Evolutionary conservation across 225 moss, liverwort and hornwort genomes (phyloP).

Genomic region (Ulota crispa): DNA sequence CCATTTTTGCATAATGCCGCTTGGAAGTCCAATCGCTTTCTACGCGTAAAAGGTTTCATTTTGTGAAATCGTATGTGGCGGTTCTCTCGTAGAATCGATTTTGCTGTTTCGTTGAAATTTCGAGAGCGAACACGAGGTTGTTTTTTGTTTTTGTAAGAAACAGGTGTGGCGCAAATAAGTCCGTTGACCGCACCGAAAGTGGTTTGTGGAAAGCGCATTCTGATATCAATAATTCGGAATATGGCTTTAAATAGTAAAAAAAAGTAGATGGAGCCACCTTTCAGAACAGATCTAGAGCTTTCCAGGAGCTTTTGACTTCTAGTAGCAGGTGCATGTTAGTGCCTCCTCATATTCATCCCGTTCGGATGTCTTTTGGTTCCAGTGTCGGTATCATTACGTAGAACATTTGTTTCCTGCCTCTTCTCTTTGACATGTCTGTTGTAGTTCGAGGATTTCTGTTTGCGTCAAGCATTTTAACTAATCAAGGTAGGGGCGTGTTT

Average conservation of each 20-base stretch:
- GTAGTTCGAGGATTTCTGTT: neutral
- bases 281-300: neutral
- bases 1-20: neutral
- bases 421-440: neutral
- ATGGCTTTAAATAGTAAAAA: no score
- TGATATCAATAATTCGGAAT: neutral
- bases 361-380: neutral
- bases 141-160: neutral
- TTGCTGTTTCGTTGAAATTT: neutral
- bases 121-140: neutral
- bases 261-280: neutral
- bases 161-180: neutral
- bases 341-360: neutral
- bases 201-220: neutral
- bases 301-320: slow-evolving; percentile 9
- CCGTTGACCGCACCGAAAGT: neutral
- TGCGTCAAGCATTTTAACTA: neutral
- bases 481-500: neutral
- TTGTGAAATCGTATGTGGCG: neutral
- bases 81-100: neutral
- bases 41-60: neutral
- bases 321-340: neutral
- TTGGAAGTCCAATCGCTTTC: neutral
- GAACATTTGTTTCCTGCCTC: neutral
- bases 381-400: neutral